Conservation (phyloP, 116 monocot species). For the Papilionanthe hybrid region DNA sequence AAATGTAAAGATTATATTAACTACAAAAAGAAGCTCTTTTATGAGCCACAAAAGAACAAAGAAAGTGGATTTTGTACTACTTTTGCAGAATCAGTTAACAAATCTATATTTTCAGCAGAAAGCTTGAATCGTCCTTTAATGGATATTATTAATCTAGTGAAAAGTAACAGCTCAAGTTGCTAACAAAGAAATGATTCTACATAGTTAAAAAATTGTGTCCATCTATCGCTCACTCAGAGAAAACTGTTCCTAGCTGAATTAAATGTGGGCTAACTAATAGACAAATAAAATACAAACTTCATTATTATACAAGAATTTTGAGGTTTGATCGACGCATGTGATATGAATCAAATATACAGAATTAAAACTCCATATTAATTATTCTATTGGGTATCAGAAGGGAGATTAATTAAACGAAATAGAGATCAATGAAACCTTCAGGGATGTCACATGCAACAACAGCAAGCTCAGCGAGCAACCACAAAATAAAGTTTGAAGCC, state of each 20-base stretch:
- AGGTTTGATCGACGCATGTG: neutral
- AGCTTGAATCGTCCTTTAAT: neutral
- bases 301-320: neutral
- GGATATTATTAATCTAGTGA: neutral
- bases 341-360: neutral
- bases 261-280: too few relatives aligned
- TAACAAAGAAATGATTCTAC: neutral
- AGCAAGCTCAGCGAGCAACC: conserved; percentile 85
- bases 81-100: neutral
- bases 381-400: neutral
- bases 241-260: too few relatives aligned
- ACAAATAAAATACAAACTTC: too few relatives aligned
- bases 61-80: neutral
- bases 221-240: neutral
- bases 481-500: conserved; percentile 64
- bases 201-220: neutral
- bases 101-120: neutral
- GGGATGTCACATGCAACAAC: conserved; percentile 95
- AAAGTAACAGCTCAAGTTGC: neutral
- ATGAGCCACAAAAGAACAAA: neutral
- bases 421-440: conserved; percentile 50
- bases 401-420: neutral
- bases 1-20: neutral
- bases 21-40: neutral
- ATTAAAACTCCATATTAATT: neutral